A percentile compares a stretch with the other conserved stretches of the same genome.
Conservation (phyloP, 2,329 filamentous ascomycete species). For the Aspergillus cejpii region DNA sequence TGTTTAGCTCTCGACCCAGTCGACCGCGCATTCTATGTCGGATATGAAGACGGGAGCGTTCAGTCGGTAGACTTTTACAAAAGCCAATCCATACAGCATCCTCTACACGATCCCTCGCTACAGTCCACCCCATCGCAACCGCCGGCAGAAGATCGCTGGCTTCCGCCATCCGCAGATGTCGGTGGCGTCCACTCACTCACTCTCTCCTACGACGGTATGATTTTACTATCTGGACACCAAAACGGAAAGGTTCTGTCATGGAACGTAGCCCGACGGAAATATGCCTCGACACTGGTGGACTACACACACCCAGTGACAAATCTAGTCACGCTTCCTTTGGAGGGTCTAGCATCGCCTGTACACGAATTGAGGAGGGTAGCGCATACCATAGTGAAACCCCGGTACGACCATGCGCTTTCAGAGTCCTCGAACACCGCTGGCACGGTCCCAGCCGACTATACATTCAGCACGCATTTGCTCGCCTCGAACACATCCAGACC, state of each 20-base stretch:
- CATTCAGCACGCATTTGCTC: constrained; percentile 37
- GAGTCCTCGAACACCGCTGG: constrained; percentile 32
- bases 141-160: constrained; percentile 38
- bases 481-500: constrained; percentile 6
- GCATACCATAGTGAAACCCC: constrained; percentile 68
- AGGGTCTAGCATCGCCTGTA: constrained; percentile 38
- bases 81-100: constrained; percentile 40
- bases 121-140: constrained; percentile 40
- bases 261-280: constrained; percentile 67
- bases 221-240: constrained; percentile 70
- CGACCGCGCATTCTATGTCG: constrained; percentile 73
- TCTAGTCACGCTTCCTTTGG: constrained; percentile 62
- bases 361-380: constrained; percentile 45
- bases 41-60: constrained; percentile 71
- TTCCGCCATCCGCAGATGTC: constrained; percentile 54
- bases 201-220: constrained; percentile 75
- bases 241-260: constrained; percentile 73
- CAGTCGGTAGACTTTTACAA: constrained; percentile 71
- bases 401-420: constrained; percentile 37
- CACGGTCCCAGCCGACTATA: constrained; percentile 40
- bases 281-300: constrained; percentile 60
- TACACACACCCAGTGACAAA: constrained; percentile 80
- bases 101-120: constrained; percentile 30
- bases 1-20: constrained; percentile 73
- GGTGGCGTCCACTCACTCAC: constrained; percentile 63